These are phyloP conservation scores for Helotiales sp. DNA, from an alignment of 2,329 filamentous ascomycete species.

Conservation along the genomic window DNA sequence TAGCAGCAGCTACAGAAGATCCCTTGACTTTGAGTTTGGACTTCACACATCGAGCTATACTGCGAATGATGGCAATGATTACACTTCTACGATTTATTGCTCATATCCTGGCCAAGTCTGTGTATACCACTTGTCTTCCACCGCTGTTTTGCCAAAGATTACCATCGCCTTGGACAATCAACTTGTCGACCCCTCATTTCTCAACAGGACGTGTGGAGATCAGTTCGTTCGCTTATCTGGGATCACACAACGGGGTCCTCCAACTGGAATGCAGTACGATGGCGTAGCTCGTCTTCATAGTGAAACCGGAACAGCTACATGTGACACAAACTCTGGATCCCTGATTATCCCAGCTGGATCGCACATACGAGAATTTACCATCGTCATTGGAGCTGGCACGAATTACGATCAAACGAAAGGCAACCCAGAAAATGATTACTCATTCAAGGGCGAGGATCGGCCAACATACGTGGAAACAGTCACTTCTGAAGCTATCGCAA, in stretches of 20 bases:
- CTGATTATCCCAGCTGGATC: slow-evolving; percentile 33
- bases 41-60: slow-evolving; percentile 39
- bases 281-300: slow-evolving; percentile 37
- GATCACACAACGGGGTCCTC: slow-evolving; percentile 41
- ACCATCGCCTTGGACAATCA: slow-evolving; percentile 44
- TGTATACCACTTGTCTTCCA: slow-evolving; percentile 29
- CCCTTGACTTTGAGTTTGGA: slow-evolving; percentile 45
- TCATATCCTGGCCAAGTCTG: slow-evolving; percentile 42
- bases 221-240: slow-evolving; percentile 37
- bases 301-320: slow-evolving; percentile 13
- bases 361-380: slow-evolving; percentile 31
- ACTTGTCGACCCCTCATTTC: slow-evolving; percentile 33
- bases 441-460: slow-evolving; percentile 50
- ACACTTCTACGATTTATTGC: slow-evolving; percentile 44
- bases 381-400: slow-evolving; percentile 47
- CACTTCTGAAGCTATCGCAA: slow-evolving; percentile 36
- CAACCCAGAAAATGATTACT: slow-evolving; percentile 43
- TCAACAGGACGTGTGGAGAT: slow-evolving; percentile 36
- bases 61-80: slow-evolving; percentile 34
- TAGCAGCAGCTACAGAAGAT: slow-evolving; percentile 40
- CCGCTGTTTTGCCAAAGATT: slow-evolving; percentile 40
- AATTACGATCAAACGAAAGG: slow-evolving; percentile 53
- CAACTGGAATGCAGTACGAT: slow-evolving; percentile 46
- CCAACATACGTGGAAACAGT: slow-evolving; percentile 37
- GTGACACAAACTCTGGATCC: slow-evolving; percentile 25